phyloP scores from a whole-genome alignment of 352 stramenopile species.

The Phytophthora sp. region DNA sequence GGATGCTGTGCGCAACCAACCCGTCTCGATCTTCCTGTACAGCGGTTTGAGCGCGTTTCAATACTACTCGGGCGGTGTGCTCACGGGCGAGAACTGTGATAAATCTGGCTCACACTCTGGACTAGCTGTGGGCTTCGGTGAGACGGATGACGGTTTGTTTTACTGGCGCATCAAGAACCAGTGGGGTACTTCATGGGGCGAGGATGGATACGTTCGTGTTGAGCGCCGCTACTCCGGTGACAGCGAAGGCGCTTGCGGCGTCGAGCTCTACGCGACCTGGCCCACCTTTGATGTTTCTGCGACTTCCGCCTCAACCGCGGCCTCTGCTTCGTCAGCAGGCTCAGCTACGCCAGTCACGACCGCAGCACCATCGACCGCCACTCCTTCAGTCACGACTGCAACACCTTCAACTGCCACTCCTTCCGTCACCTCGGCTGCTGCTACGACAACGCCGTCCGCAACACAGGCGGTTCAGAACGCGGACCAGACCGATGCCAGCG shows the following conservation, averaged over 20 bases:
- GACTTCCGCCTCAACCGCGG: conserved; percentile 1
- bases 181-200: conserved; percentile 73
- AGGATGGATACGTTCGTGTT: conserved; percentile 72
- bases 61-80: conserved; percentile 64
- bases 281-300: conserved; percentile 47
- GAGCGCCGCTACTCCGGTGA: conserved; percentile 52
- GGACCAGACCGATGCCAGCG: conserved; percentile 1
- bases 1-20: conserved; percentile 50
- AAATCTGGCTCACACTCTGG: conserved; percentile 62
- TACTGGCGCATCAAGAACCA: conserved; percentile 82
- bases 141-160: conserved; percentile 44
- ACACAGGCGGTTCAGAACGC: conserved; percentile 4
- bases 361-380: conserved; percentile 3
- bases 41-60: conserved; percentile 67
- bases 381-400: conserved; percentile 4
- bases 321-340: conserved; percentile 6
- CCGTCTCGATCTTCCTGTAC: conserved; percentile 69
- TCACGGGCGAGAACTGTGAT: conserved; percentile 64
- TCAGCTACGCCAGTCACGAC: conserved; percentile 10
- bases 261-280: conserved; percentile 64
- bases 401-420: conserved; percentile 11
- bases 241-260: conserved; percentile 59
- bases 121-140: conserved; percentile 66
- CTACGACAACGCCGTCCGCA: conserved; percentile 7
- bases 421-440: neutral